Evolutionary conservation across 1,284 basidiomycete genomes (phyloP).

Genomic region (Cronartium quercuum): DNA sequence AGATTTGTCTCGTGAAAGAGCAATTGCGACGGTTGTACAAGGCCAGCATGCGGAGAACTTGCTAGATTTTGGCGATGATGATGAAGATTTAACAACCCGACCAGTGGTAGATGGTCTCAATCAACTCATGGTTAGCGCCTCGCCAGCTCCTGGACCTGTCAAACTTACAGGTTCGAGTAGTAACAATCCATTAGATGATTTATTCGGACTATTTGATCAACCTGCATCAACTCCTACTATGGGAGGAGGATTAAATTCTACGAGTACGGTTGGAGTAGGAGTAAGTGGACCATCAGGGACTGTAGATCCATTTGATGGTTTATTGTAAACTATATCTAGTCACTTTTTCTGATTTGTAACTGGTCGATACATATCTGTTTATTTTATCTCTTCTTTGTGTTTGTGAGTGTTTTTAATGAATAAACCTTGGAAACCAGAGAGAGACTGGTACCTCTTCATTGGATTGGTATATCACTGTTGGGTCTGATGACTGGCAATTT

Average conservation of each 20-base stretch:
- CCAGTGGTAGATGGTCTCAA: neutral
- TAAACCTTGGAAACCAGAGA: too few relatives aligned
- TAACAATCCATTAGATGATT: slow-evolving; percentile 31
- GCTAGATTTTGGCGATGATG: slow-evolving; percentile 28
- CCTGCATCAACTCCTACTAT: neutral
- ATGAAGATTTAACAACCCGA: neutral
- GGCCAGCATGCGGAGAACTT: slow-evolving; percentile 84
- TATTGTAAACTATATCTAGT: neutral
- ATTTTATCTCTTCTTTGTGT: too few relatives aligned
- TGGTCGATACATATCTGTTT: too few relatives aligned
- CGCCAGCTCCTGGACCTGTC: neutral
- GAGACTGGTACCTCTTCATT: too few relatives aligned
- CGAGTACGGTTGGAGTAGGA: neutral
- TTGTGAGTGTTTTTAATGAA: too few relatives aligned
- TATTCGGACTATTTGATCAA: slow-evolving; percentile 26
- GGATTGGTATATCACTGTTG: too few relatives aligned
- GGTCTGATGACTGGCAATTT: too few relatives aligned
- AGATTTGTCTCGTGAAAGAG: slow-evolving; percentile 63
- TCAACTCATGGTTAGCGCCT: neutral
- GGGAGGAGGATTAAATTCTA: neutral
- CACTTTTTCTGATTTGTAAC: too few relatives aligned
- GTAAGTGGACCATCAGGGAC: neutral
- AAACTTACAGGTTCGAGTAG: neutral
- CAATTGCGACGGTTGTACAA: slow-evolving; percentile 76
- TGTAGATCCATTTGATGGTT: neutral